Evolutionary conservation across 1,139 yeast genomes (phyloP).

Genomic region (Nematodospora anomalae): DNA sequence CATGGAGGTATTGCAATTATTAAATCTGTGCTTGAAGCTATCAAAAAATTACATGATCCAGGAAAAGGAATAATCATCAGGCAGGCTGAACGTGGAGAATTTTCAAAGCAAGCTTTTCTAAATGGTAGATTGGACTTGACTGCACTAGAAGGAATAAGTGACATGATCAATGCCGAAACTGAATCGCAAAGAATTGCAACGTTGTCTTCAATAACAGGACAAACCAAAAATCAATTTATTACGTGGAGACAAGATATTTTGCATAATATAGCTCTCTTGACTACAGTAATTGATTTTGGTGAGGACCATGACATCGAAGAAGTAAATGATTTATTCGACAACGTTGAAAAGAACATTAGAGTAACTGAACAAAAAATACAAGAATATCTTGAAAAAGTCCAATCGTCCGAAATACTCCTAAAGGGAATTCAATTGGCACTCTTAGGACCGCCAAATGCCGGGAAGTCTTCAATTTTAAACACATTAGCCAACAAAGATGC

Average conservation of each 20-base stretch:
- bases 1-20: constrained; percentile 95
- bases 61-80: constrained; percentile 49
- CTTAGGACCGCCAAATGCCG: constrained; percentile 95
- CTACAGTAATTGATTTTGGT: constrained; percentile 95
- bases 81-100: constrained; percentile 92
- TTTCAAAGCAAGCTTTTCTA: constrained; percentile 76
- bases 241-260: constrained; percentile 71
- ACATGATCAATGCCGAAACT: constrained; percentile 91
- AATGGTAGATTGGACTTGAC: constrained; percentile 73
- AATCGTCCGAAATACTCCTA: constrained; percentile 62
- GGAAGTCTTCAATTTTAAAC: constrained; percentile 85
- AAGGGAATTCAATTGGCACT: constrained; percentile 74
- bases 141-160: constrained; percentile 87
- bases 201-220: constrained; percentile 69
- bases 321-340: constrained; percentile 46
- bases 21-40: constrained; percentile 63
- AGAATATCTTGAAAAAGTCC: constrained; percentile 50
- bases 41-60: constrained; percentile 51
- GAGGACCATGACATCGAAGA: constrained; percentile 86
- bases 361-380: constrained; percentile 45
- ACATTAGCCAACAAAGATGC: constrained; percentile 73
- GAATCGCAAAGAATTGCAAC: constrained; percentile 83
- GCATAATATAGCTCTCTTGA: constrained; percentile 66
- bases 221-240: constrained; percentile 52
- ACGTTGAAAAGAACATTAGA: constrained; percentile 47